Base-by-base conservation (phyloP, 2,329 filamentous ascomycete genomes). In the Periconia sp. region DNA sequence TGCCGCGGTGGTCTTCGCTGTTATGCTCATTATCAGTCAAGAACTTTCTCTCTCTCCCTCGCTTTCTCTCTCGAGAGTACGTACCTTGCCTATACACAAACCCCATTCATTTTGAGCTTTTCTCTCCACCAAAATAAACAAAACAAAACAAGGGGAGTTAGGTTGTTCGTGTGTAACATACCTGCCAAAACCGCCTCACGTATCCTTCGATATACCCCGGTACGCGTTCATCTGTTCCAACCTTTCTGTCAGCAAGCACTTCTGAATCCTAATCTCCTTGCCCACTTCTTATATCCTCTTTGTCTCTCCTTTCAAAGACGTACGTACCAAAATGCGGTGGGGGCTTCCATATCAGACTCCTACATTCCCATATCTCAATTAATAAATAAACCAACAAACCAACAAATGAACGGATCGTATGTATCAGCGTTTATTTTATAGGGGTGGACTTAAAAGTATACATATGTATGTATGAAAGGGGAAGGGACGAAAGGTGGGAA, bases 281-380 rank as follows among this genome's bases (percentile, higher is more conserved):
- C 14, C 31, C 7, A 33, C 31, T 8, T 14, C 7, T 33, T 33
- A 14, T 33, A 7, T 33, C 31, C 14, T 33, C 31, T 33, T 14
- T 27, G 8, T 27, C 23, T 27, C 23, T 27, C 23, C 23, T 27
- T 27, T 27, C 23, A 27, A 27, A n/a, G n/a, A n/a, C n/a, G n/a
- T n/a, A 47, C 46, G 55, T 87, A 97, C 93, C 93, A 72, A 89
- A 97, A 72, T 96, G 90, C 62, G 94, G 94, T 57, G 94, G 94
- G 52, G 94, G 93, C 74, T 97, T 99, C 92, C 92, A 99, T 66
- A 99, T 97, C 72, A 99, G 78, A 73, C 92, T 96, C 77, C 93
- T 94, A 59, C 40, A 37, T 17, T 13, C 9, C n/a, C n/a, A n/a
- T n/a, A n/a, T 31, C 55, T 5, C 33, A 37, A 37, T n/a, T 3